Base-by-base conservation (phyloP, 108 stramenopile genomes). In the Chaetoceros muelleri region DNA sequence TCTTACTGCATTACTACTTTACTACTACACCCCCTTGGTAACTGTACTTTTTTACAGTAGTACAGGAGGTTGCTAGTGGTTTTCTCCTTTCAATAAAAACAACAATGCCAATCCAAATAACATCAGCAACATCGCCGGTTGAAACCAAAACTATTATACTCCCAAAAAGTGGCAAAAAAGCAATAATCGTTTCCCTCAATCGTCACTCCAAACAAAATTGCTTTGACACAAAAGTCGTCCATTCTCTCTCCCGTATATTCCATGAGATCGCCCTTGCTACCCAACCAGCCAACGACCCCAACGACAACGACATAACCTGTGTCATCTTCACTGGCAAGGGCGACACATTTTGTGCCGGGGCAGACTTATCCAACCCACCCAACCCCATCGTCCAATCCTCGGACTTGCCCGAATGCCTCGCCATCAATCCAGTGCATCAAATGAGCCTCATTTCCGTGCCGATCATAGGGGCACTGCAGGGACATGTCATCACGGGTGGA, bases 401-500 rank as follows among this genome's bases (percentile, higher is more conserved):
- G 48, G 76, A 78, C 58, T 55, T 78, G 26, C 66, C 65, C 1
- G 65, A 67, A 45, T 49, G 59, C 44, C 58, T 70, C 28, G 27
- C 44, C 2, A 47, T 24, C 40, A 78, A 78, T 67, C 76, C 76
- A 27, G 70, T 71, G 22, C 24, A 73, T 63, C 72, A 78, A 40
- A 73, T 78, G 76, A 26, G 26, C 10, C 48, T 40, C 3, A 31
- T 71, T 0, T 56, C 50, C 1, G 63, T 73, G 28, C 76, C 72
- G 19, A 62, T 78, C 34, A 71, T 78, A n/a, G 76, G 72, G 2
- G 72, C 62, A 0, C 23, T 78, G 30, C 59, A 51, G 31, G 76
- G 76, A 20, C 64, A 74, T 46, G 60, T 62, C 23, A 74, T 78
- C 40, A 78, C 77, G 0, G 73, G 77, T 47, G 77, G 76, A 30